These are phyloP conservation scores for Mortierella sp. DNA, from an alignment of 371 early-diverging fungal species.

Conservation along the genomic window DNA sequence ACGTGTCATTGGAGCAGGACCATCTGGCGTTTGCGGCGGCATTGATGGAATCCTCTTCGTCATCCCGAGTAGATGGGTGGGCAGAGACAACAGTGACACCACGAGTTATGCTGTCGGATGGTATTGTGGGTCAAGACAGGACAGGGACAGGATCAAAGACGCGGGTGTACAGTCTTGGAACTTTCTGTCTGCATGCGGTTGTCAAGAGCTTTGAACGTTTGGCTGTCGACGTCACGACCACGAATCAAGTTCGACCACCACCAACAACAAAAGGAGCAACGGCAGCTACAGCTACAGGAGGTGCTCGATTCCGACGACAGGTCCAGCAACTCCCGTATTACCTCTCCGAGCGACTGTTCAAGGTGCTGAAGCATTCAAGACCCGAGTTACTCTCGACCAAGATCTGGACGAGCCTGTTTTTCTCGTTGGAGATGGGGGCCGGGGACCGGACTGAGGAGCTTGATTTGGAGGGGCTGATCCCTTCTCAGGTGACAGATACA, in stretches of 20 bases:
- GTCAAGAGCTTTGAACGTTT: conserved; percentile 34
- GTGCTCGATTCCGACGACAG: conserved; percentile 16
- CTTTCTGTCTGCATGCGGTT: conserved; percentile 29
- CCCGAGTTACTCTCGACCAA: conserved; percentile 35
- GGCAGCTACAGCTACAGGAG: not conserved
- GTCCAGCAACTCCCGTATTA: conserved; percentile 29
- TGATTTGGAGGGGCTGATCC: conserved; percentile 39
- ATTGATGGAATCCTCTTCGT: conserved; percentile 28
- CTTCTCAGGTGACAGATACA: conserved; percentile 37
- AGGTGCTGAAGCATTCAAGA: conserved; percentile 19
- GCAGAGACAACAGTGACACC: no score
- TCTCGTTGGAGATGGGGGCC: not conserved
- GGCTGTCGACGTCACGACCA: conserved; percentile 7
- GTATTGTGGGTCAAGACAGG: not conserved
- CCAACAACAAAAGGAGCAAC: not conserved
- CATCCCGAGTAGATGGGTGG: no score
- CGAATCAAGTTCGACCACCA: not conserved
- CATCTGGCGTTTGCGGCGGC: conserved; percentile 24
- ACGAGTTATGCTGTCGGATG: not conserved
- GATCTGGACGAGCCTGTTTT: conserved; percentile 44
- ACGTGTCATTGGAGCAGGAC: conserved; percentile 26
- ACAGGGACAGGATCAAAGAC: not conserved
- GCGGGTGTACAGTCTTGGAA: conserved; percentile 26
- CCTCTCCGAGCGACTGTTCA: conserved; percentile 37
- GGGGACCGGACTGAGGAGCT: conserved; percentile 14